Evolutionary conservation across 495 filamentous ascomycete genomes (phyloP), one percentile per base, ranked within the genome.

Genomic region (Talaromyces stipitatus): DNA sequence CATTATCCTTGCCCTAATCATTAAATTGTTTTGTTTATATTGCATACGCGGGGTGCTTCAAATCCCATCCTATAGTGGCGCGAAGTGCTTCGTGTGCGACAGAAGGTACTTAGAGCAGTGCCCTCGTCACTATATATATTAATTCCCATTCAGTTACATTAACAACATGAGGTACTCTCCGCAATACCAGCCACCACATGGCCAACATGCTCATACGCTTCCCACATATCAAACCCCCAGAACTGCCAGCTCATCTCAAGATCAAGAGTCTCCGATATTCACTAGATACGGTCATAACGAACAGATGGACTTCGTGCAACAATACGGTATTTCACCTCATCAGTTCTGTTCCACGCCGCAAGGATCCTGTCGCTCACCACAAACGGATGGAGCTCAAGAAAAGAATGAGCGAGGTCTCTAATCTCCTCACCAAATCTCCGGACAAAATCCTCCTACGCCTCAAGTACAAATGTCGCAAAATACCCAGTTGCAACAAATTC

Each of bases 141-240:
- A 20, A 41, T n/a, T n/a, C n/a, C 3, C 43, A 47, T 23, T 20
- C 24, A 18, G 10, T 14, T 30, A 30, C 12, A 51, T 26, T 14
- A 52, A 59, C 56, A 64, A 78, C 62, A 81, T 82, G 79, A 78
- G 81, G 64, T 82, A 81, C 58, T 70, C 75, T 58, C 66, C 75
- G 50, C 78, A 81, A 63, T 78, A 79, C 67, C 79, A 80, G 69
- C 76, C 79, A 65, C 67, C 76, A 60, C 79, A 80, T 66, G 77
- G 72, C 63, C 78, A 81, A 11, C 79, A 82, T 61, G 71, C 77
- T 24, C 79, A 82, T 60, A 74, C 80, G 56, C 60, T 76, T 57
- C 74, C 70, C 43, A 64, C 71, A 23, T 81, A 80, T 58, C 76
- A 77, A 64, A 64, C 68, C 52, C 70, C 77, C 26, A 76, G 69